Percentiles rank a stretch among this genome's conserved stretches.
Conservation (phyloP, 345 rosid genomes). For the Arabidopsis arenosa region DNA sequence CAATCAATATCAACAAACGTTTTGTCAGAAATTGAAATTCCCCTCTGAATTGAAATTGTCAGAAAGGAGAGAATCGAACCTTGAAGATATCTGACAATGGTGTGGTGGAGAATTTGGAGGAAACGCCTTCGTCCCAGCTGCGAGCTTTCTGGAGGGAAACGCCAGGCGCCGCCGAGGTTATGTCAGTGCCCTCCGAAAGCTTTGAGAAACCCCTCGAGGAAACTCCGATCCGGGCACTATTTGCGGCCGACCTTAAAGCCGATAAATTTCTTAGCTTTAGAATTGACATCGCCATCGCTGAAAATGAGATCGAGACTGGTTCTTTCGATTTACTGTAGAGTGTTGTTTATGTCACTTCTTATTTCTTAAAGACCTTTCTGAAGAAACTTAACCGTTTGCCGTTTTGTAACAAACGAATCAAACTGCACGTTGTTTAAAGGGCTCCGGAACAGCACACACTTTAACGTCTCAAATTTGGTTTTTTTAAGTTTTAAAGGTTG, state of each 20-base stretch:
- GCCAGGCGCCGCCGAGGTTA: conserved; percentile 67
- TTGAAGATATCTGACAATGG: conserved; percentile 73
- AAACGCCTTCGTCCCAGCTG: conserved; percentile 87
- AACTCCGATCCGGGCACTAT: conserved; percentile 41
- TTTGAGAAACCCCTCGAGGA: conserved; percentile 61
- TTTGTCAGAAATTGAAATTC: conserved; percentile 8
- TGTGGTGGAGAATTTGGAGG: conserved; percentile 77
- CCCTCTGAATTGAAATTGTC: neutral
- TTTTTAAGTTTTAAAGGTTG: too few relatives aligned
- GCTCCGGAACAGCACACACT: neutral
- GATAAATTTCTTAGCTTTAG: conserved; percentile 53
- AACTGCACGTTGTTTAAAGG: conserved; percentile 26
- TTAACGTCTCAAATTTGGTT: neutral
- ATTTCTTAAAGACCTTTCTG: neutral
- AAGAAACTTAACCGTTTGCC: conserved; percentile 12
- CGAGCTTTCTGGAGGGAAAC: conserved; percentile 92
- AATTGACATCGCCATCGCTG: conserved; percentile 62
- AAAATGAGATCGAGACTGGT: conserved; percentile 10
- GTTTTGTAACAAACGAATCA: neutral
- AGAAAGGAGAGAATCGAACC: conserved; percentile 46
- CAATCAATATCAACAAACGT: conserved; percentile 14
- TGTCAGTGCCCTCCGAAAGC: conserved; percentile 65
- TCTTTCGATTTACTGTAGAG: neutral
- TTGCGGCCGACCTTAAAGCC: conserved; percentile 45
- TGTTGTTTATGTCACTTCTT: neutral